Evolutionary conservation across 192 early-diverging fungal species (phyloP).

Genomic region (Diversispora eburnea): DNA sequence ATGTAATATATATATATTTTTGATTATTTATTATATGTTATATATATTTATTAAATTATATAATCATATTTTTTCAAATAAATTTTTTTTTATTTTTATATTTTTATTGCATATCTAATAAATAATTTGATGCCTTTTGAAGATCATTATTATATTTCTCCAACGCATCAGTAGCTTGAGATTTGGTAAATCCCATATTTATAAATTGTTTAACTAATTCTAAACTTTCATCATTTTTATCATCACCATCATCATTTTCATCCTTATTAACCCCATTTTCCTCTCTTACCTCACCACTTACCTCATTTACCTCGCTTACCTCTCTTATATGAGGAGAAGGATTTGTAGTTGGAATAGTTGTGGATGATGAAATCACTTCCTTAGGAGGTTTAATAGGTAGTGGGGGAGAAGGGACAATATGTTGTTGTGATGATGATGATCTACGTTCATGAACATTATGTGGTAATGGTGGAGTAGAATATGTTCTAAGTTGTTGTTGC

Average conservation of each 20-base stretch:
- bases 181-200: slow-evolving; percentile 69
- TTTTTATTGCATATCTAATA: slow-evolving; percentile 51
- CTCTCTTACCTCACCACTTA: no score
- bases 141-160: slow-evolving; percentile 70
- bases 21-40: no score
- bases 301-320: slow-evolving; percentile 4
- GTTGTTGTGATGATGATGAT: neutral
- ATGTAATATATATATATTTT: no score
- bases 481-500: neutral
- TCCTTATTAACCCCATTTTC: no score
- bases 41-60: no score
- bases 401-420: neutral
- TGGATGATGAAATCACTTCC: neutral
- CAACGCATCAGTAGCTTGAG: slow-evolving; percentile 65
- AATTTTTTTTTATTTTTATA: neutral
- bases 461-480: neutral
- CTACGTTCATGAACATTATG: neutral
- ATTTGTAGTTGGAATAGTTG: neutral
- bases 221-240: slow-evolving; percentile 5
- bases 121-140: slow-evolving; percentile 70
- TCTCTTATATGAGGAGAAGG: neutral
- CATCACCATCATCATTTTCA: neutral
- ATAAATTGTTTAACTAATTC: slow-evolving; percentile 48
- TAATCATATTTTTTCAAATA: no score
- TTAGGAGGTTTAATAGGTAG: slow-evolving; percentile 12